These are phyloP conservation scores for Zygosaccharomyces bailii DNA, from an alignment of 805 yeast genomes.

Conservation along the genomic window DNA sequence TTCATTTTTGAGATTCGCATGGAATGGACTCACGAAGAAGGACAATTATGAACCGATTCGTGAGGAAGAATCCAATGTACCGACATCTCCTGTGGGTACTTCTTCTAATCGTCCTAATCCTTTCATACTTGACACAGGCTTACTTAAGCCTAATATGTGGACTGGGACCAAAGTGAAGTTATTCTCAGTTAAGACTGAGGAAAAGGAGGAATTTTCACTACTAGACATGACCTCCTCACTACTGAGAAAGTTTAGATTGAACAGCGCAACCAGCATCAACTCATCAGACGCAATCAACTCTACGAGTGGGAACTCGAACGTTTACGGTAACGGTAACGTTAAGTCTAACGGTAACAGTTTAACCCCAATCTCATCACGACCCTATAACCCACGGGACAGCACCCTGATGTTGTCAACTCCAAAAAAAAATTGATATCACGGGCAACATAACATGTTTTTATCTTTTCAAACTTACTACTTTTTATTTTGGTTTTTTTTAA, in stretches of 20 bases:
- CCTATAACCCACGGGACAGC: slow-evolving; percentile 22
- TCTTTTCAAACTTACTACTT: slow-evolving; percentile 1
- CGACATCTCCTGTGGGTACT: slow-evolving; percentile 2
- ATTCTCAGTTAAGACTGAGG: slow-evolving; percentile 45
- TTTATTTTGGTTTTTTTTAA: slow-evolving; percentile 9
- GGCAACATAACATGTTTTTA: background rate
- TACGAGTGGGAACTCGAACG: slow-evolving; percentile 9
- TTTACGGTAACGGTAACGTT: slow-evolving; percentile 5
- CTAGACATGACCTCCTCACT: slow-evolving; percentile 40
- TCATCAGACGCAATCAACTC: slow-evolving; percentile 14
- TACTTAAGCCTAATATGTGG: slow-evolving; percentile 49
- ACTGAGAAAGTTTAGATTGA: slow-evolving; percentile 38
- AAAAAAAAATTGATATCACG: slow-evolving; percentile 6
- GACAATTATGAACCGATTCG: slow-evolving; percentile 19
- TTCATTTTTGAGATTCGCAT: slow-evolving; percentile 41
- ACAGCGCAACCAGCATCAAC: slow-evolving; percentile 26
- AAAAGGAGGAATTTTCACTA: slow-evolving; percentile 41
- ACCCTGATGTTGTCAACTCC: slow-evolving; percentile 14
- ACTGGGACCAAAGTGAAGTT: slow-evolving; percentile 46
- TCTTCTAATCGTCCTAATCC: slow-evolving; percentile 11
- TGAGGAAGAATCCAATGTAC: slow-evolving; percentile 17
- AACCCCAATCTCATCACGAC: slow-evolving; percentile 18
- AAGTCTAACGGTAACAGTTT: slow-evolving; percentile 10
- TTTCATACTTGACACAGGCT: slow-evolving; percentile 31
- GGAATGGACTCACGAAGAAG: slow-evolving; percentile 35